A percentile compares a stretch with the other conserved stretches of the same genome.
Conservation (phyloP, 2,329 filamentous ascomycete species). For the Claviceps africana region DNA sequence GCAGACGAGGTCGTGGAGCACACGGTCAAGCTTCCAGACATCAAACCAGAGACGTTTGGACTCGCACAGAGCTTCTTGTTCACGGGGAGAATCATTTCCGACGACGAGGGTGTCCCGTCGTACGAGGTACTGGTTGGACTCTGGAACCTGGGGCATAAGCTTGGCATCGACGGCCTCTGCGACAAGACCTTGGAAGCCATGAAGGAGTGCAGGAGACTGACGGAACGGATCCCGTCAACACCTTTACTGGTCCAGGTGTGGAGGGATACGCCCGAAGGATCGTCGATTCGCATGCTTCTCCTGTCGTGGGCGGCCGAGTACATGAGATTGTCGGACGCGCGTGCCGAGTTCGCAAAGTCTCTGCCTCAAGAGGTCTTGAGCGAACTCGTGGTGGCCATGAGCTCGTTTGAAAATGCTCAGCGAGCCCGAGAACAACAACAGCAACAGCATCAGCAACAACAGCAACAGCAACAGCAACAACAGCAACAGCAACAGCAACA, state of each 20-base stretch:
- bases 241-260: conserved; percentile 46
- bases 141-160: conserved; percentile 41
- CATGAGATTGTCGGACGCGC: conserved; percentile 41
- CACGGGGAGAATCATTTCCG: conserved; percentile 32
- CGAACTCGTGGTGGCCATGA: conserved; percentile 49
- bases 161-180: conserved; percentile 41
- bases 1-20: conserved; percentile 30
- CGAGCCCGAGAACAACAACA: conserved; percentile 1
- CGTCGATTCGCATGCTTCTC: conserved; percentile 42
- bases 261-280: conserved; percentile 47
- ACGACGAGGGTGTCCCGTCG: conserved; percentile 27
- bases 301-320: conserved; percentile 51
- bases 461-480: background rate
- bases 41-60: conserved; percentile 37
- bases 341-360: conserved; percentile 44
- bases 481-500: background rate
- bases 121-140: conserved; percentile 41
- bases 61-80: conserved; percentile 41
- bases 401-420: conserved; percentile 31
- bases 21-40: conserved; percentile 35
- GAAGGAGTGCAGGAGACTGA: conserved; percentile 38
- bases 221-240: conserved; percentile 41
- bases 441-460: background rate
- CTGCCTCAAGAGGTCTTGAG: conserved; percentile 48
- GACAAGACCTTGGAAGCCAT: conserved; percentile 43